Evolutionary conservation across 2,329 filamentous ascomycete species (phyloP).

Genomic region (Fusarium dimerum): DNA sequence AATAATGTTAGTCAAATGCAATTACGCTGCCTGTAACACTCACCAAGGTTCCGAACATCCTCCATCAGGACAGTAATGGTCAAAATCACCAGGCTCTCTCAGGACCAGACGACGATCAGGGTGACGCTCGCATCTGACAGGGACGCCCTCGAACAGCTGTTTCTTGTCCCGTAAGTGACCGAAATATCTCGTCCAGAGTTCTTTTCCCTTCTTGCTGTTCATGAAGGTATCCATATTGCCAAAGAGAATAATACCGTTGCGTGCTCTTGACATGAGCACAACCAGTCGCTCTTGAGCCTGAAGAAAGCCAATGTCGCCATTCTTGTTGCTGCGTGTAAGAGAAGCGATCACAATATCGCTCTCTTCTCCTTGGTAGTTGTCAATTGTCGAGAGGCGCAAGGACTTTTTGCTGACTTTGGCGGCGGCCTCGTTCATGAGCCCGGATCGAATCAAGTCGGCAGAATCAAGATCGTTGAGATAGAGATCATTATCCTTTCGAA

Average conservation of each 20-base stretch:
- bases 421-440: constrained; percentile 56
- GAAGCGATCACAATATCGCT: constrained; percentile 70
- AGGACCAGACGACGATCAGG: constrained; percentile 50
- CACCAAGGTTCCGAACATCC: constrained; percentile 67
- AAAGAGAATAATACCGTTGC: constrained; percentile 66
- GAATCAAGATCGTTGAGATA: constrained; percentile 70
- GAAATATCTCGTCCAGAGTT: constrained; percentile 60
- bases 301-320: constrained; percentile 72
- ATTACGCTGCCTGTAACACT: constrained; percentile 3
- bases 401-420: constrained; percentile 51
- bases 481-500: constrained; percentile 61
- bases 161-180: constrained; percentile 51
- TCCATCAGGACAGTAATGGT: constrained; percentile 64
- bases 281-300: constrained; percentile 65
- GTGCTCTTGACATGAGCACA: constrained; percentile 68
- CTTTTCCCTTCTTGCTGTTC: constrained; percentile 42
- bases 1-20: not conserved
- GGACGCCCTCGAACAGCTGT: constrained; percentile 61
- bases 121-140: constrained; percentile 62
- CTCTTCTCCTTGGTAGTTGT: constrained; percentile 81
- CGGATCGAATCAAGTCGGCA: constrained; percentile 58
- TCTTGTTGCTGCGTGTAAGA: constrained; percentile 65
- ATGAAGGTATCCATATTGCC: constrained; percentile 70
- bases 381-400: constrained; percentile 69
- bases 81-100: constrained; percentile 57